phyloP scores from a whole-genome alignment of 805 yeast species.

The Pichia nakasei region DNA sequence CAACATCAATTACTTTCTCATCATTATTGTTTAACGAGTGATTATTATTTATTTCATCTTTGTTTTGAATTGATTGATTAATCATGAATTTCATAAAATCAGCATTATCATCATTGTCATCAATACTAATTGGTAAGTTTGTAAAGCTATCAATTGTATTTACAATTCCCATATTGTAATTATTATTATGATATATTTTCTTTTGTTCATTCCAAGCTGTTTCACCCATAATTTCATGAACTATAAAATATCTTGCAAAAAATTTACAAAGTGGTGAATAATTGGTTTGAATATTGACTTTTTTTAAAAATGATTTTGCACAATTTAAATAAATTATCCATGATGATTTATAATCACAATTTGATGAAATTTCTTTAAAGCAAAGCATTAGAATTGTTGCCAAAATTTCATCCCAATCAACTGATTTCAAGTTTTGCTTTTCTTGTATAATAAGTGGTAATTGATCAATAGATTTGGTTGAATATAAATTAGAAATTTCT shows the following conservation, averaged over 20 bases:
- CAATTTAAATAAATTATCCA: constrained; percentile 32
- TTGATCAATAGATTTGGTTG: constrained; percentile 22
- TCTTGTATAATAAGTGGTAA: constrained; percentile 25
- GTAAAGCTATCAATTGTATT: no score
- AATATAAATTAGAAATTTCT: constrained; percentile 21
- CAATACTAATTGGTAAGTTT: background rate
- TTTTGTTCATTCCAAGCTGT: constrained; percentile 31
- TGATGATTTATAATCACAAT: constrained; percentile 29
- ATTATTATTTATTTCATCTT: background rate
- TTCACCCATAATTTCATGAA: constrained; percentile 38
- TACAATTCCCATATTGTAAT: no score
- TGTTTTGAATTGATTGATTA: background rate
- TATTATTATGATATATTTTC: background rate
- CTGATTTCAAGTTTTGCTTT: constrained; percentile 17
- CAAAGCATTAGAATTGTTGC: constrained; percentile 33
- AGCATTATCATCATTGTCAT: background rate
- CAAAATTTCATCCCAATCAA: constrained; percentile 33
- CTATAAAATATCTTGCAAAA: constrained; percentile 30
- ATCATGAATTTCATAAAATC: background rate
- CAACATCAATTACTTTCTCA: constrained; percentile 30
- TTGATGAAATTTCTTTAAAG: constrained; percentile 33
- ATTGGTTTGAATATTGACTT: constrained; percentile 18
- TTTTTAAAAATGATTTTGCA: constrained; percentile 29
- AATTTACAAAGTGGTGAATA: constrained; percentile 28
- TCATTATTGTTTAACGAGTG: background rate